A percentile compares a stretch with the other conserved stretches of the same genome.
Conservation (phyloP, 2,329 filamentous ascomycete species). For the Harringtonia aguacate region DNA sequence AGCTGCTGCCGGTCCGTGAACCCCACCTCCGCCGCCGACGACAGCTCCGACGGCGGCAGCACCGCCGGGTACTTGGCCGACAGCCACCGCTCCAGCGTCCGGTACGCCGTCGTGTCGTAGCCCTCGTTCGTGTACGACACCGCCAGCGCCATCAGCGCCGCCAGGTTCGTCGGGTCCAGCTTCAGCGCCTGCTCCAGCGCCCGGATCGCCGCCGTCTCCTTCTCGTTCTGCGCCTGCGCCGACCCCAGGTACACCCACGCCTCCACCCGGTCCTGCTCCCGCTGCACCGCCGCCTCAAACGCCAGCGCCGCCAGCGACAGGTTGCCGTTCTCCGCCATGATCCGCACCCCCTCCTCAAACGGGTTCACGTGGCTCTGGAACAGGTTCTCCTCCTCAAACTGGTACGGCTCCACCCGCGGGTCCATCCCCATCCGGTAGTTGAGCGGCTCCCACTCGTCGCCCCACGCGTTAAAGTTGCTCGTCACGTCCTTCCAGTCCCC, state of each 20-base stretch:
- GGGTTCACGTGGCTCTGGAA: slow-evolving; percentile 74
- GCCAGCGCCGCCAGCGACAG: slow-evolving; percentile 86
- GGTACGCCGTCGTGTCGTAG: slow-evolving; percentile 93
- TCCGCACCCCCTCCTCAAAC: slow-evolving; percentile 85
- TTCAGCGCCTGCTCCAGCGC: slow-evolving; percentile 86
- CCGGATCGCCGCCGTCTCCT: slow-evolving; percentile 90
- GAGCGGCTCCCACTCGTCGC: slow-evolving; percentile 59
- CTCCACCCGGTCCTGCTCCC: slow-evolving; percentile 75
- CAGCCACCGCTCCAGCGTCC: slow-evolving; percentile 92
- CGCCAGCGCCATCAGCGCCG: slow-evolving; percentile 87
- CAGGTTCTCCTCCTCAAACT: slow-evolving; percentile 91
- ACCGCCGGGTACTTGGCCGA: slow-evolving; percentile 88
- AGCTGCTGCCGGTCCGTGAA: slow-evolving; percentile 88
- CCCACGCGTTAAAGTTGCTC: slow-evolving; percentile 11
- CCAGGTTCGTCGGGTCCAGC: slow-evolving; percentile 74
- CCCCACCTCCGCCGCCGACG: slow-evolving; percentile 70
- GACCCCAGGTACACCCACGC: slow-evolving; percentile 90
- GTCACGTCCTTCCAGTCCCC: slow-evolving; percentile 35
- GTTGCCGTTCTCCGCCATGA: slow-evolving; percentile 89
- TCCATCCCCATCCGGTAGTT: slow-evolving; percentile 53
- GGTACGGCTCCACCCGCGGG: slow-evolving; percentile 75
- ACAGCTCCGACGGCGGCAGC: slow-evolving; percentile 60
- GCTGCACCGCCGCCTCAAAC: slow-evolving; percentile 91
- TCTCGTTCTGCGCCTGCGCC: slow-evolving; percentile 96
- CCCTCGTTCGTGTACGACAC: slow-evolving; percentile 98